These are phyloP conservation scores for Brasenia schreberi DNA, from an alignment of 164 flowering plant genomes.

Conservation along the genomic window DNA sequence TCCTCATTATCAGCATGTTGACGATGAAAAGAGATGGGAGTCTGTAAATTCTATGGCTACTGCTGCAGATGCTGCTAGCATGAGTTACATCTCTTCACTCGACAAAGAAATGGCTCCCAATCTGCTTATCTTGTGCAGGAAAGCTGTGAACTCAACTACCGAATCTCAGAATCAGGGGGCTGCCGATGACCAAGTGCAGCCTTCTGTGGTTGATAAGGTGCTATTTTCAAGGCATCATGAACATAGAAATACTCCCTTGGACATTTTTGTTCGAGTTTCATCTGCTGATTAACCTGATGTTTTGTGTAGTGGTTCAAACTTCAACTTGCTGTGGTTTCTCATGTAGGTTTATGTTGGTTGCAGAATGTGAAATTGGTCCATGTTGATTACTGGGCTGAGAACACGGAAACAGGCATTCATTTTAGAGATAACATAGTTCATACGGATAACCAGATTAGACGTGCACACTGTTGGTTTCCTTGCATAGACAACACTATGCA, in stretches of 20 bases:
- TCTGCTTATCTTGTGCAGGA: slow-evolving; percentile 52
- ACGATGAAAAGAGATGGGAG: slow-evolving; percentile 51
- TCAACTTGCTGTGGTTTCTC: slow-evolving; percentile 25
- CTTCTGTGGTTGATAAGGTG: background rate
- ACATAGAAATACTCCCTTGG: background rate
- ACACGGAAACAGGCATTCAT: slow-evolving; percentile 76
- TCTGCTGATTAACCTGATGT: background rate
- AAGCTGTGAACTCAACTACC: slow-evolving; percentile 19
- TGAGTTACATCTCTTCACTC: slow-evolving; percentile 48
- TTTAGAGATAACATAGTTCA: slow-evolving; percentile 49
- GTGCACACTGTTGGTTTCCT: slow-evolving; percentile 97
- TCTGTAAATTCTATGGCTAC: slow-evolving; percentile 46
- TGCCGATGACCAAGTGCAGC: slow-evolving; percentile 23
- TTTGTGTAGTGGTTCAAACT: slow-evolving; percentile 12
- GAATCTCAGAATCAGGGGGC: slow-evolving; percentile 18
- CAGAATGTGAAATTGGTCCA: slow-evolving; percentile 82
- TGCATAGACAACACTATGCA: slow-evolving; percentile 66
- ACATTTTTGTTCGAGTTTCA: background rate
- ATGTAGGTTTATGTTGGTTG: slow-evolving; percentile 54
- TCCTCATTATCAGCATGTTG: slow-evolving; percentile 45
- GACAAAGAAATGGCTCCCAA: slow-evolving; percentile 68
- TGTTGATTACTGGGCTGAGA: slow-evolving; percentile 81
- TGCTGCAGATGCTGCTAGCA: slow-evolving; percentile 82
- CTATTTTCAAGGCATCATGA: background rate
- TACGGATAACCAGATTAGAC: slow-evolving; percentile 85